Percentiles rank a stretch among this genome's conserved stretches.
Conservation (phyloP, 371 early-diverging fungal species). For the Actinomortierella ambigua region DNA sequence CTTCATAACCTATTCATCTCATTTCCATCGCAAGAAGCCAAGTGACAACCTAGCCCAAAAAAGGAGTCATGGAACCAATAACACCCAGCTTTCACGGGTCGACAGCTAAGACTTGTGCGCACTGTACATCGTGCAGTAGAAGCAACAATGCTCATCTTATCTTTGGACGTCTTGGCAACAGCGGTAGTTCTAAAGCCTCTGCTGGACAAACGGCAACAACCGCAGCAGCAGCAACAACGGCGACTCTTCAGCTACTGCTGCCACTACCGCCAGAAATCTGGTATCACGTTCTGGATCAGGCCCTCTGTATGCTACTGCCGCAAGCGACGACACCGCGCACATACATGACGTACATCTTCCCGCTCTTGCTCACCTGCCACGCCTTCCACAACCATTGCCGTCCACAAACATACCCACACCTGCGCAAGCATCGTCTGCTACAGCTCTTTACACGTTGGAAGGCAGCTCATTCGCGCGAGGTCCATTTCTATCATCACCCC, state of each 20-base stretch:
- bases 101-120: too few species aligned
- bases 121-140: too few species aligned
- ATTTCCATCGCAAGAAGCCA: too few species aligned
- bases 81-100: too few species aligned
- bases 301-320: slow-evolving; percentile 29
- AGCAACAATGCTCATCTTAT: too few species aligned
- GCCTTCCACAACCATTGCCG: slow-evolving; percentile 36
- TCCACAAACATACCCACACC: slow-evolving; percentile 29
- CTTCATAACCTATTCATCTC: too few species aligned
- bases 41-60: too few species aligned
- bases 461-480: slow-evolving; percentile 42
- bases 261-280: slow-evolving; percentile 38
- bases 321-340: slow-evolving; percentile 26
- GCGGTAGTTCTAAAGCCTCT: too few species aligned
- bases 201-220: too few species aligned
- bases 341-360: slow-evolving; percentile 30
- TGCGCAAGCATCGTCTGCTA: slow-evolving; percentile 36
- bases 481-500: slow-evolving; percentile 42
- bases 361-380: slow-evolving; percentile 30
- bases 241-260: background rate
- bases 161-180: too few species aligned
- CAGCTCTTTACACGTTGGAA: slow-evolving; percentile 42
- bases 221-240: too few species aligned
- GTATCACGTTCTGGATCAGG: slow-evolving; percentile 39
- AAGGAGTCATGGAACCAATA: too few species aligned